These are phyloP conservation scores for Chrysanthemum makinoi DNA, from an alignment of 129 eudicot genomes.

Conservation along the genomic window DNA sequence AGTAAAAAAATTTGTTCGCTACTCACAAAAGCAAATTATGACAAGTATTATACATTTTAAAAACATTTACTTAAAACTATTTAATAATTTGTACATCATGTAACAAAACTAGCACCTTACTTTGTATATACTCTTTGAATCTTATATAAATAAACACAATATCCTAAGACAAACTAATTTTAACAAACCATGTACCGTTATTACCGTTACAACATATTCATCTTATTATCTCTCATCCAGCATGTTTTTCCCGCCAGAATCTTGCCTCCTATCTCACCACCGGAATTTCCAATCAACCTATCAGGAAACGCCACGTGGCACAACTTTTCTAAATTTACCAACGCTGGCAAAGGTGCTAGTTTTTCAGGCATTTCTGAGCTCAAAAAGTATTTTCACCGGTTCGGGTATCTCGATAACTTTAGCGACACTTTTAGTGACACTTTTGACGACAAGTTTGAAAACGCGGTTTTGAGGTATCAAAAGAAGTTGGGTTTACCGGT, in stretches of 20 bases:
- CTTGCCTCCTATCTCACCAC: conserved; percentile 31
- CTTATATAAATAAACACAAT: conserved; percentile 13
- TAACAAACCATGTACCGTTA: conserved; percentile 50
- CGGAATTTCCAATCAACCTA: conserved; percentile 36
- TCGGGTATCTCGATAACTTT: conserved; percentile 61
- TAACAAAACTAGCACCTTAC: conserved; percentile 1
- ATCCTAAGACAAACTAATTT: not conserved
- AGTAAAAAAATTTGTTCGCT: too few species aligned
- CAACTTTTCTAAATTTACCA: conserved; percentile 44
- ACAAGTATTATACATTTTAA: too few species aligned
- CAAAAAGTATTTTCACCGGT: conserved; percentile 68
- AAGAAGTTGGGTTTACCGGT: conserved; percentile 51
- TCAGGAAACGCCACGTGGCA: conserved; percentile 53
- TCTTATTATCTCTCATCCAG: conserved; percentile 22
- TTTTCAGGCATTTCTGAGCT: conserved; percentile 66
- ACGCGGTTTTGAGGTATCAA: conserved; percentile 60
- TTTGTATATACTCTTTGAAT: not conserved
- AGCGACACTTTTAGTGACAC: conserved; percentile 40
- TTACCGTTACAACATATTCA: conserved; percentile 27
- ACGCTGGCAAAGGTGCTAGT: conserved; percentile 60
- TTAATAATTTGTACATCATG: not conserved
- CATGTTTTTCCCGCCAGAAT: conserved; percentile 57
- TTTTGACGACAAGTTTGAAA: conserved; percentile 59
- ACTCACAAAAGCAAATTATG: too few species aligned
- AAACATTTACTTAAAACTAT: too few species aligned